Evolutionary conservation across 2,329 filamentous ascomycete species (phyloP).

Genomic region (Hypoxylon sp.): DNA sequence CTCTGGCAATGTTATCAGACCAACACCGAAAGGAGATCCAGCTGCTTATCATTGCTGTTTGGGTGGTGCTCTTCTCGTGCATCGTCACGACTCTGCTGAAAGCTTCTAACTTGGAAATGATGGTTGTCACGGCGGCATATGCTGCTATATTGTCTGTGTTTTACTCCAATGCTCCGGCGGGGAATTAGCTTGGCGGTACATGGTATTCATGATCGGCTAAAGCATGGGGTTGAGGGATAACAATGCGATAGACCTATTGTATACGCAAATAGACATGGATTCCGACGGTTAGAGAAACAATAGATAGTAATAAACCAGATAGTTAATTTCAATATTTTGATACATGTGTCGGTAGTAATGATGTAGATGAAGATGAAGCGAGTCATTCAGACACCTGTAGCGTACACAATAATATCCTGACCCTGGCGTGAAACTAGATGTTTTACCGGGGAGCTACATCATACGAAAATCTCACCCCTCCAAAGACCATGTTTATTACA

Average conservation of each 20-base stretch:
- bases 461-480: slow-evolving; percentile 3
- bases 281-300: too few species aligned
- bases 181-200: too few species aligned
- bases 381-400: too few species aligned
- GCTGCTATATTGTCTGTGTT: slow-evolving; percentile 41
- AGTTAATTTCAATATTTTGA: too few species aligned
- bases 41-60: slow-evolving; percentile 13
- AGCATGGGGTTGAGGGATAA: too few species aligned
- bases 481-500: background rate
- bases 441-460: slow-evolving; percentile 3
- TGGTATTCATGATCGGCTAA: too few species aligned
- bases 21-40: background rate
- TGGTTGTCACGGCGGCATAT: slow-evolving; percentile 39
- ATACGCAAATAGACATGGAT: too few species aligned
- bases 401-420: too few species aligned
- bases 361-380: too few species aligned
- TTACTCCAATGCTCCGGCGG: slow-evolving; percentile 24
- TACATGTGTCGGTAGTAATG: too few species aligned
- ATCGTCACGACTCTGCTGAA: slow-evolving; percentile 33
- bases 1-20: slow-evolving; percentile 18
- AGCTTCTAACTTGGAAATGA: slow-evolving; percentile 39
- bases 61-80: slow-evolving; percentile 32
- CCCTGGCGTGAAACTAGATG: slow-evolving; percentile 16
- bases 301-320: too few species aligned
- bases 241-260: too few species aligned